A percentile compares a stretch with the other conserved stretches of the same genome.
These are phyloP conservation scores for Salix koriyanagi DNA, from an alignment of 345 rosid genomes.

Conservation along the genomic window DNA sequence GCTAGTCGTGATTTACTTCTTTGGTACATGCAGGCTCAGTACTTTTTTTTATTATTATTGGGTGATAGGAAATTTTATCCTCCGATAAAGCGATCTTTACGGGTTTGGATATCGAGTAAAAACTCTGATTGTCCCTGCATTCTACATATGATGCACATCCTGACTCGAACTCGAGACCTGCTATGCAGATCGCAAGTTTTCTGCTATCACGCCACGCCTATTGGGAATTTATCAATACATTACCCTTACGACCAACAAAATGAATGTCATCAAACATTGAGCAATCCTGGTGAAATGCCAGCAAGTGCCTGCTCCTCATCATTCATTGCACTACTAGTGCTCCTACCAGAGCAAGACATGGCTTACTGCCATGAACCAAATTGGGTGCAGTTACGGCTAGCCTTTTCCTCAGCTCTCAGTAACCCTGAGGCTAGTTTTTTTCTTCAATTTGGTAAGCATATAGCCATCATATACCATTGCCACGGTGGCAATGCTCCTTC, in stretches of 20 bases:
- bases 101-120: fast-evolving
- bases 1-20: too few relatives aligned
- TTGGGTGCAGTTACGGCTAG: slow-evolving; percentile 58
- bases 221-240: too few relatives aligned
- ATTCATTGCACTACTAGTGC: slow-evolving; percentile 83
- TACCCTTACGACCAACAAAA: background rate
- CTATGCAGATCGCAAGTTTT: too few relatives aligned
- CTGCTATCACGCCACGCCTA: too few relatives aligned
- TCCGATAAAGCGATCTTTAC: too few relatives aligned
- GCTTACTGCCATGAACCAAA: slow-evolving; percentile 97
- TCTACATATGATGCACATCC: too few relatives aligned
- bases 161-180: too few relatives aligned
- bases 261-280: background rate
- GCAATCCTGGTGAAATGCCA: slow-evolving; percentile 84
- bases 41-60: too few relatives aligned
- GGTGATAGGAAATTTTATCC: too few relatives aligned
- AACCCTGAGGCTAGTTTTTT: too few relatives aligned
- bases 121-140: fast-evolving
- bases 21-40: background rate
- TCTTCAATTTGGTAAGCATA: slow-evolving; percentile 29
- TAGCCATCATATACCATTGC: slow-evolving; percentile 33
- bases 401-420: background rate
- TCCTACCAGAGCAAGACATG: slow-evolving; percentile 91
- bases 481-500: slow-evolving; percentile 74
- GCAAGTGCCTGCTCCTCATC: slow-evolving; percentile 69